Conservation (phyloP, 305 asterid species). For the Petunia hybrid region DNA sequence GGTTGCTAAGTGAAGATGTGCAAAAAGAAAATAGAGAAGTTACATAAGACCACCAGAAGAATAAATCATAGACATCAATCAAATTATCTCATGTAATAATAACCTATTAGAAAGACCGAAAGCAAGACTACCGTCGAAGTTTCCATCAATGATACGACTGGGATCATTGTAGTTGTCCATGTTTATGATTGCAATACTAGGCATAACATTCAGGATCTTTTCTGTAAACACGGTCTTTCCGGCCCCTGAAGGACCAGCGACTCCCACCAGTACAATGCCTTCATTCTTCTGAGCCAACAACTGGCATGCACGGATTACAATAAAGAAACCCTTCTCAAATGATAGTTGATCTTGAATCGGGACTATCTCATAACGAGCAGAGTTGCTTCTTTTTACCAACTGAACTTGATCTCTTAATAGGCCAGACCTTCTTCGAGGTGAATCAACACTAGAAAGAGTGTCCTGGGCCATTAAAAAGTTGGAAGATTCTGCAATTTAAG, state of each 20-base stretch:
- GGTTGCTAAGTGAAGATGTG: constrained; percentile 7
- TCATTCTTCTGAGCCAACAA: constrained; percentile 92
- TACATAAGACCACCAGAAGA: constrained; percentile 9
- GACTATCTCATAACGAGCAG: constrained; percentile 81
- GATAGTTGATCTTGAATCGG: constrained; percentile 83
- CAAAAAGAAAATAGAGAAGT: neutral
- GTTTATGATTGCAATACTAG: constrained; percentile 83
- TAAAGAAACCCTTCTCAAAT: constrained; percentile 95
- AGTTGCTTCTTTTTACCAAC: constrained; percentile 75
- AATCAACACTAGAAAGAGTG: constrained; percentile 56
- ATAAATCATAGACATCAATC: constrained; percentile 15
- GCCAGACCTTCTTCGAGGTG: constrained; percentile 87
- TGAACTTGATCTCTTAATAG: constrained; percentile 92
- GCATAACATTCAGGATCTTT: constrained; percentile 86
- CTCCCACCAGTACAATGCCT: constrained; percentile 84
- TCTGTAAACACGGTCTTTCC: constrained; percentile 94
- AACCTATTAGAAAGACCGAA: neutral
- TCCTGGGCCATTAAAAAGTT: constrained; percentile 64
- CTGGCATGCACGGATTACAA: constrained; percentile 89
- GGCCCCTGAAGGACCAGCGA: constrained; percentile 99
- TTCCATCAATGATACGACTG: constrained; percentile 89
- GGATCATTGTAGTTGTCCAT: constrained; percentile 97
- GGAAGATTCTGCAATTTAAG: constrained; percentile 14
- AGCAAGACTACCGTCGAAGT: constrained; percentile 76
- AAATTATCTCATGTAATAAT: neutral